Percentiles rank a stretch among this genome's conserved stretches.
Evolutionary conservation across 2,329 filamentous ascomycete genomes (phyloP).

Genomic region (Colletotrichum somersetense): DNA sequence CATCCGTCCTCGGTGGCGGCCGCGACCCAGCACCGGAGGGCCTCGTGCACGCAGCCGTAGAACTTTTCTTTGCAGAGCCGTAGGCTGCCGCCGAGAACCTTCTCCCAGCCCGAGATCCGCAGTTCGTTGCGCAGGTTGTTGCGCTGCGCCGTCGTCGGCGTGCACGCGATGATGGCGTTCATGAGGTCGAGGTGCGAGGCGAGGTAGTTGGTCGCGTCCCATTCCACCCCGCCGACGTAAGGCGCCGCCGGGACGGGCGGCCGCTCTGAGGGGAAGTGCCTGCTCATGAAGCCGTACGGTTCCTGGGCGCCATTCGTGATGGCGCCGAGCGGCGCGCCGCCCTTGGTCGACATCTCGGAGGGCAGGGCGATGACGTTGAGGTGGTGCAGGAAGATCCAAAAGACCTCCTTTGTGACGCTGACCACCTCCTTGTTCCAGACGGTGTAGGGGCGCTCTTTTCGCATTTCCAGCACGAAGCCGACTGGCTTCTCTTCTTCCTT

Average conservation of each 20-base stretch:
- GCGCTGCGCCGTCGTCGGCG: slow-evolving; percentile 76
- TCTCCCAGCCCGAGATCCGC: slow-evolving; percentile 89
- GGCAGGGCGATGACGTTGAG: slow-evolving; percentile 85
- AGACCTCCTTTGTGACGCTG: slow-evolving; percentile 96
- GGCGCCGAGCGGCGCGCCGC: slow-evolving; percentile 43
- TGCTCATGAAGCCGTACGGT: slow-evolving; percentile 72
- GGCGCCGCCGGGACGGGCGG: slow-evolving; percentile 94
- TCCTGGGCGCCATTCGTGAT: slow-evolving; percentile 53
- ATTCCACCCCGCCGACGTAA: slow-evolving; percentile 97
- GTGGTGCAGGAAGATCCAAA: slow-evolving; percentile 98
- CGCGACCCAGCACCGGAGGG: slow-evolving; percentile 88
- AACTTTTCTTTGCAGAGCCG: slow-evolving; percentile 98
- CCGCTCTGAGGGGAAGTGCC: slow-evolving; percentile 85
- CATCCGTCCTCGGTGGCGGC: slow-evolving; percentile 90
- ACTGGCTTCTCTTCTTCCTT: slow-evolving; percentile 82
- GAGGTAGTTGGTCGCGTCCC: slow-evolving; percentile 98
- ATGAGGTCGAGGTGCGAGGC: slow-evolving; percentile 92
- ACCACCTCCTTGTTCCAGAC: slow-evolving; percentile 94
- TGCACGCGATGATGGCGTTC: slow-evolving; percentile 88
- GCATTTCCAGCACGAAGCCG: slow-evolving; percentile 91
- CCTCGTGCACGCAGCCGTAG: slow-evolving; percentile 91
- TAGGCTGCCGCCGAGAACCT: slow-evolving; percentile 85
- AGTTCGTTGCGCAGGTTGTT: slow-evolving; percentile 84
- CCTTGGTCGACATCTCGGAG: slow-evolving; percentile 53
- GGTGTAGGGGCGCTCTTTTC: slow-evolving; percentile 86